Conservation (phyloP, 805 yeast genomes). For the Cyberlindnera sargentensis region DNA sequence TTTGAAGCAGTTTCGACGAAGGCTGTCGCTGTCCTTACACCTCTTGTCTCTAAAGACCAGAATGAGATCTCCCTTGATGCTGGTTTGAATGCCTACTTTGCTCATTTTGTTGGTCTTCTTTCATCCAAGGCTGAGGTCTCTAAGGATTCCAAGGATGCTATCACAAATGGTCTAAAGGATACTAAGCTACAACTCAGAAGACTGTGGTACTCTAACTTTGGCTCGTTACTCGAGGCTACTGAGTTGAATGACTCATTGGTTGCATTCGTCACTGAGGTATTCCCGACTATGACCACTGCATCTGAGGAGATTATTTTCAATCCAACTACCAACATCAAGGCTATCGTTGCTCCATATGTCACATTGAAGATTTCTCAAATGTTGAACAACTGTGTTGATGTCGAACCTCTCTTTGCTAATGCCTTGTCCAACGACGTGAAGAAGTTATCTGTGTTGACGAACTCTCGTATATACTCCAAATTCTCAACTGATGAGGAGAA, state of each 20-base stretch:
- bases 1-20: slow-evolving; percentile 27
- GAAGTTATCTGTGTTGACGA: slow-evolving; percentile 42
- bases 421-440: slow-evolving; percentile 31
- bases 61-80: slow-evolving; percentile 57
- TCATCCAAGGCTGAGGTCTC: slow-evolving; percentile 12
- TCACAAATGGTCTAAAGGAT: slow-evolving; percentile 52
- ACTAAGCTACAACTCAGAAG: slow-evolving; percentile 56
- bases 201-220: slow-evolving; percentile 58
- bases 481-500: slow-evolving; percentile 38
- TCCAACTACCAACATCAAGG: slow-evolving; percentile 41
- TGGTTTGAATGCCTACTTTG: slow-evolving; percentile 42
- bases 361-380: slow-evolving; percentile 24
- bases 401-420: slow-evolving; percentile 25
- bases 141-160: slow-evolving; percentile 20
- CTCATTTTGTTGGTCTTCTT: slow-evolving; percentile 30
- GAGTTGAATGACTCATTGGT: slow-evolving; percentile 5
- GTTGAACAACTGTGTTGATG: slow-evolving; percentile 22
- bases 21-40: slow-evolving; percentile 37
- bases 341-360: slow-evolving; percentile 48
- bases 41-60: slow-evolving; percentile 63
- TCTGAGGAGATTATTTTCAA: slow-evolving; percentile 40
- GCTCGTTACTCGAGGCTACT: slow-evolving; percentile 23
- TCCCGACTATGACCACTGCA: slow-evolving; percentile 24
- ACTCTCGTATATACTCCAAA: slow-evolving; percentile 44
- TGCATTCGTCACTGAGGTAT: slow-evolving; percentile 14